Base-by-base conservation (phyloP, 2,329 filamentous ascomycete species). In the Colletotrichum cordylinicola region DNA sequence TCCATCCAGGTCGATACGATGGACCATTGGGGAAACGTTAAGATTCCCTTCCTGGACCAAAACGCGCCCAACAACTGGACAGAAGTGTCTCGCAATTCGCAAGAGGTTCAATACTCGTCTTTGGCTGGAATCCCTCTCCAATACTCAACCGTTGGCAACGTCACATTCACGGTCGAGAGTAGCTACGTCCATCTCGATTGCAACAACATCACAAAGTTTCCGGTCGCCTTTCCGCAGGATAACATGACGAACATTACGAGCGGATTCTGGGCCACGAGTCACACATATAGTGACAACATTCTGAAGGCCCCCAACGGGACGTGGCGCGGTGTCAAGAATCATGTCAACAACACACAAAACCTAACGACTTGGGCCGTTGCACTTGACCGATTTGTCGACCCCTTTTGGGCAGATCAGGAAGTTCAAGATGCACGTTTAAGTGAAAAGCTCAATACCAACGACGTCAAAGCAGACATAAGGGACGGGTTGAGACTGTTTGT, bases 21-120 rank as follows among this genome's bases (percentile, higher is more conserved):
- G 72, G 81, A 82, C 66, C 65, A 78, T 3, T 82, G 79, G 80
- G 81, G 80, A 4, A 82, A 83, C 66, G 77, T 80, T 58, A 82
- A 81, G 61, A 78, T 83, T 12, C 81, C 81, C 2, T 79, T 76
- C 27, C 74, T 77, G 39, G 35, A 39, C 31, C 43, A 6, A 7
- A 39, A 33, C 0, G 35, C 35, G 13, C 18, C 60, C 9, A 8
- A 16, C 2, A 24, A 39, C 10, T 75, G 72, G 62, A 15, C 9
- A 15, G 18, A 33, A 13, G 4, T 67, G 0, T 3, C 52, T 10
- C 16, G 2, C 2, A n/a, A 35, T 56, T 13, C 27, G 6, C 18
- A 8, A 4, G 24, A 33, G 1, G 8, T 29, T 16, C 13, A 58
- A 1, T 74, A 56, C 21, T 70, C 74, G 0, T 39, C 76, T 6